phyloP scores from a whole-genome alignment of 2,329 filamentous ascomycete genomes.

The Alternaria triticimaculans region DNA sequence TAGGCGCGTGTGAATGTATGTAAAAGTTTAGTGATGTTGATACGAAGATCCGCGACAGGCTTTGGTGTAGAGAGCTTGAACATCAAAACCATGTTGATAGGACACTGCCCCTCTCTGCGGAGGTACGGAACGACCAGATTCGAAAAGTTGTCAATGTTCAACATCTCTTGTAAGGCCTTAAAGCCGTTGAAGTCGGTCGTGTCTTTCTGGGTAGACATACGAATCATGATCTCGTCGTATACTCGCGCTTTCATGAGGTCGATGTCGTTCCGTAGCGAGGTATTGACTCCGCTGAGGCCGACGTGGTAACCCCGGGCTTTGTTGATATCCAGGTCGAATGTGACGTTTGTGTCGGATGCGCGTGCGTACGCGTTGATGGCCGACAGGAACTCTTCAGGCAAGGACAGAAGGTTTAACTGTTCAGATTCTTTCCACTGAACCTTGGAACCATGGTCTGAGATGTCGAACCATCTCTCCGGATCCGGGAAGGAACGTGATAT shows the following conservation, averaged over 20 bases:
- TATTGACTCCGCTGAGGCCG: not conserved
- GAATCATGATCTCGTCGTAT: not conserved
- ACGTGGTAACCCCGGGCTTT: not conserved
- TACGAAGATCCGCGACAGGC: not conserved
- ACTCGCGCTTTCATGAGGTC: not conserved
- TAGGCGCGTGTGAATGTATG: not conserved
- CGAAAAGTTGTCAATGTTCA: rapidly evolving
- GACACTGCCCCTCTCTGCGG: not conserved
- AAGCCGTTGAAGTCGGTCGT: not conserved
- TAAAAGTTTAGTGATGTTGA: not conserved
- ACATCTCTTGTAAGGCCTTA: not conserved
- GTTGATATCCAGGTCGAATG: not conserved
- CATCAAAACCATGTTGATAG: not conserved
- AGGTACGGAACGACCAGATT: no score
- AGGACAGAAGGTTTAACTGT: not conserved
- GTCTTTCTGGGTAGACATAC: not conserved
- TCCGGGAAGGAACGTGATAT: not conserved
- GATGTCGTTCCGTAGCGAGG: rapidly evolving
- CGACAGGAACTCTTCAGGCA: not conserved
- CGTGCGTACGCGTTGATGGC: not conserved
- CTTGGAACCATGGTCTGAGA: not conserved
- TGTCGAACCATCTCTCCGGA: rapidly evolving
- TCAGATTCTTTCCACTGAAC: not conserved
- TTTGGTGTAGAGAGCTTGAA: not conserved
- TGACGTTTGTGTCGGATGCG: not conserved